phyloP scores from a whole-genome alignment of 345 rosid genomes.

The Brassica carinata region DNA sequence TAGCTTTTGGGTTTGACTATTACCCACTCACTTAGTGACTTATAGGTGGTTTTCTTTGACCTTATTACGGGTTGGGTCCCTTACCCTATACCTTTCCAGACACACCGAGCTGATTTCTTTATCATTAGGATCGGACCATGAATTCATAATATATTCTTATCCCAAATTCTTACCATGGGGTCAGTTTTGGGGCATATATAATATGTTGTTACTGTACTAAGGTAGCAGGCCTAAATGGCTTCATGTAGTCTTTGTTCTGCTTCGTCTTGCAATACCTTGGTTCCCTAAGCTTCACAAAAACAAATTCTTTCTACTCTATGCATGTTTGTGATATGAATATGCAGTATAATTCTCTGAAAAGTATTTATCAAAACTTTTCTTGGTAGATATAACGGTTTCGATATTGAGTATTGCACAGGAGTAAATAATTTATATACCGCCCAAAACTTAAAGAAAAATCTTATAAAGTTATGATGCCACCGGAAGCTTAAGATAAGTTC shows the following conservation, averaged over 20 bases:
- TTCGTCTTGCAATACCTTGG: neutral
- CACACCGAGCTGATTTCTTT: constrained; percentile 14
- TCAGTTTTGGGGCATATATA: neutral
- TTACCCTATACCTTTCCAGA: constrained; percentile 7
- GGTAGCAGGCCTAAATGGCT: neutral
- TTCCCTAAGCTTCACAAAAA: constrained; percentile 8
- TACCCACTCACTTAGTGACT: constrained; percentile 13
- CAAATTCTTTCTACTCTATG: neutral
- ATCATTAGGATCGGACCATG: constrained; percentile 14
- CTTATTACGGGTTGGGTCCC: constrained; percentile 33
- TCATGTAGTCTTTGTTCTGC: constrained; percentile 10
- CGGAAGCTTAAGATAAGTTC: neutral
- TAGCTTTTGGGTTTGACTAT: constrained; percentile 37
- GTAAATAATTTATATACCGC: neutral
- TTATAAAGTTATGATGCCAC: constrained; percentile 22
- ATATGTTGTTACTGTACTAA: constrained; percentile 15
- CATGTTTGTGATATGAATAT: constrained; percentile 23
- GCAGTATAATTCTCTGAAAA: constrained; percentile 22
- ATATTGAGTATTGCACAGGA: neutral
- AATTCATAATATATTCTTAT: neutral
- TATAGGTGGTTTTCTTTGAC: constrained; percentile 17
- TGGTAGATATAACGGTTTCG: neutral
- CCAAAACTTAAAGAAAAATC: neutral
- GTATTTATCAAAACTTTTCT: neutral
- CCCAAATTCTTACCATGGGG: constrained; percentile 3